Percentiles rank a stretch among this genome's conserved stretches.
phyloP scores from a whole-genome alignment of 768 basidiomycete genomes.

The Suillus paluster region DNA sequence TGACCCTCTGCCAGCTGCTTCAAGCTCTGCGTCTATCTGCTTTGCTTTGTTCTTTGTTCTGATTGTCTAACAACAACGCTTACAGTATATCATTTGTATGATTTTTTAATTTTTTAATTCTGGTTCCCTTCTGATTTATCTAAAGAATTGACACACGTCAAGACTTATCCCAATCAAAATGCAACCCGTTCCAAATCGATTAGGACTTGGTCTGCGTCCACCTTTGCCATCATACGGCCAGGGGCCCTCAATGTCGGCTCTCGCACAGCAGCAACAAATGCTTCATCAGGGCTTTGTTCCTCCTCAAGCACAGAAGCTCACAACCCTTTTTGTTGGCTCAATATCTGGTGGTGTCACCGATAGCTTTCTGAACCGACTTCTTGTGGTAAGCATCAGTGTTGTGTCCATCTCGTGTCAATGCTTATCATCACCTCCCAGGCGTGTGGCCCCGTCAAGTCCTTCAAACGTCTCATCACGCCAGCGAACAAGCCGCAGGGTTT shows the following conservation, averaged over 20 bases:
- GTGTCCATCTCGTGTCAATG: constrained; percentile 1
- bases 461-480: constrained; percentile 92
- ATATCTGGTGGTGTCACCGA: constrained; percentile 95
- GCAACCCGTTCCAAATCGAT: constrained; percentile 73
- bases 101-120: constrained; percentile 1
- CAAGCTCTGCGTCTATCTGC: not conserved
- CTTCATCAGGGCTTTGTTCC: constrained; percentile 60
- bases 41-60: not conserved
- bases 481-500: constrained; percentile 95
- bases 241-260: constrained; percentile 89
- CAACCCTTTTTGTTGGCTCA: constrained; percentile 88
- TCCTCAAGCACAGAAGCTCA: constrained; percentile 70
- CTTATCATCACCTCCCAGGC: constrained; percentile 52
- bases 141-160: not conserved
- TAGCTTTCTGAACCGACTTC: constrained; percentile 73
- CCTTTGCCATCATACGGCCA: constrained; percentile 88
- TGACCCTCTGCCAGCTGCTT: not conserved
- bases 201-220: constrained; percentile 88
- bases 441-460: constrained; percentile 86
- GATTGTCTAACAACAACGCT: not conserved
- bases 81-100: not conserved
- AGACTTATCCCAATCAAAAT: constrained; percentile 36
- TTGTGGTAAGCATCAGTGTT: constrained; percentile 60
- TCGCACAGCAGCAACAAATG: constrained; percentile 82
- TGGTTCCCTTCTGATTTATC: not conserved